Percentiles rank a stretch among this genome's conserved stretches.
These are phyloP conservation scores for Tinospora cordifolia DNA, from an alignment of 164 flowering plant genomes.

Conservation along the genomic window DNA sequence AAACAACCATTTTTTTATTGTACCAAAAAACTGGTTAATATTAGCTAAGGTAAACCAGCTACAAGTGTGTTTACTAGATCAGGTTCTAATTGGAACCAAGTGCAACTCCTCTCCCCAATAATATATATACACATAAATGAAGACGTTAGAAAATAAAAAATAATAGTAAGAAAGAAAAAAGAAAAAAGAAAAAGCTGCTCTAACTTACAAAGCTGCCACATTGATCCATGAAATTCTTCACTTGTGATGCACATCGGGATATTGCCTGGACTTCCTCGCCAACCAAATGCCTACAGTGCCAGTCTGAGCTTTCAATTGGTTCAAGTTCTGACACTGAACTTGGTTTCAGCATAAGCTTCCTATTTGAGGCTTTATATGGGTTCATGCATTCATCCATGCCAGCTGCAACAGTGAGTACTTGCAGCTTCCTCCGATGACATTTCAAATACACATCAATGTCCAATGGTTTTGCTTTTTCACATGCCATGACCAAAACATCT, in stretches of 20 bases:
- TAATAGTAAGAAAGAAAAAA: too few species aligned
- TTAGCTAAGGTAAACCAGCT: neutral
- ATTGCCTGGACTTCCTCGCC: slow-evolving; percentile 76
- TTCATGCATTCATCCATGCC: slow-evolving; percentile 42
- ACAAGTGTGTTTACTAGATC: neutral
- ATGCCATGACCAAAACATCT: slow-evolving; percentile 55
- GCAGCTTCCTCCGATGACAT: slow-evolving; percentile 65
- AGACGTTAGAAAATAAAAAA: neutral
- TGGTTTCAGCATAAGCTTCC: slow-evolving; percentile 20
- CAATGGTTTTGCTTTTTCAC: slow-evolving; percentile 54
- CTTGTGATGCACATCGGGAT: slow-evolving; percentile 45
- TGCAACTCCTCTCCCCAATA: too few species aligned
- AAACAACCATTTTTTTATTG: neutral
- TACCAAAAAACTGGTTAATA: neutral
- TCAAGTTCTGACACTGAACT: slow-evolving; percentile 33
- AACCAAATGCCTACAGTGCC: slow-evolving; percentile 41
- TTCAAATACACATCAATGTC: slow-evolving; percentile 45
- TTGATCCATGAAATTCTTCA: slow-evolving; percentile 50
- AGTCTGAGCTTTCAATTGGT: slow-evolving; percentile 32
- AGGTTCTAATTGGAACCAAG: neutral
- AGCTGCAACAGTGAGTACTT: slow-evolving; percentile 51
- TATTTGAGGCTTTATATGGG: slow-evolving; percentile 24
- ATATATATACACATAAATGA: neutral
- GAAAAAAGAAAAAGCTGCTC: neutral
- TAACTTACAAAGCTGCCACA: slow-evolving; percentile 48